phyloP scores from a whole-genome alignment of 2,329 filamentous ascomycete species.

The Neoarthrinium moseri region DNA sequence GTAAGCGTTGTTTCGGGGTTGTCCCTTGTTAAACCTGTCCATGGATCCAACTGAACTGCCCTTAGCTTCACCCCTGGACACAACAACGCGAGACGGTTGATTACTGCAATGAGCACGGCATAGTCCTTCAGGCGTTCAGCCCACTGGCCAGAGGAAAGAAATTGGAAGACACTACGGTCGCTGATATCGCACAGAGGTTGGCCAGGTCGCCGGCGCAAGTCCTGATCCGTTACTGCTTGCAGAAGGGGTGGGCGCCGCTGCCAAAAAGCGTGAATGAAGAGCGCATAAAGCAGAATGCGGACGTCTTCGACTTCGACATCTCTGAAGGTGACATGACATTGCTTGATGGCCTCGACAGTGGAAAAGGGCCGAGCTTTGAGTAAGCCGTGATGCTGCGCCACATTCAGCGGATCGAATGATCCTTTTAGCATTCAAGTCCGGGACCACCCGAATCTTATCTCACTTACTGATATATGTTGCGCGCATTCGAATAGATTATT shows the following conservation, averaged over 20 bases:
- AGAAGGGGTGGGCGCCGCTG: conserved; percentile 68
- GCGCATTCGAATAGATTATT: too few species aligned
- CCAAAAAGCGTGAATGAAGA: conserved; percentile 63
- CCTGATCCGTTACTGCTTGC: conserved; percentile 66
- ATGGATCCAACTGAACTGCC: too few species aligned
- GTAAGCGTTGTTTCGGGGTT: conserved; percentile 38
- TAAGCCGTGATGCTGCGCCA: not conserved
- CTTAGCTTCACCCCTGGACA: conserved; percentile 69
- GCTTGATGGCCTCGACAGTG: conserved; percentile 46
- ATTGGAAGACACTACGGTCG: conserved; percentile 56
- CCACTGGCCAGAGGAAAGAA: conserved; percentile 61
- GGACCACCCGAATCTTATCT: too few species aligned
- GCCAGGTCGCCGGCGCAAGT: conserved; percentile 62
- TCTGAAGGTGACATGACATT: conserved; percentile 54
- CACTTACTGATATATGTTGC: too few species aligned
- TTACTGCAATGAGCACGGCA: conserved; percentile 60
- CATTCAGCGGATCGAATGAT: not conserved
- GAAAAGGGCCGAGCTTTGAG: not conserved
- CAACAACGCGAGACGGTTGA: conserved; percentile 45
- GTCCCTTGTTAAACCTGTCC: not conserved
- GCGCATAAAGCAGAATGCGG: conserved; percentile 58
- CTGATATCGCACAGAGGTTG: conserved; percentile 56
- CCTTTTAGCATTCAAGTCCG: not conserved
- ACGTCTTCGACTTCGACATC: conserved; percentile 61
- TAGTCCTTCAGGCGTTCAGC: conserved; percentile 52